A percentile compares a stretch with the other conserved stretches of the same genome.
Conservation (phyloP, 495 filamentous ascomycete genomes). For the Astrothelium macrocarpum region DNA sequence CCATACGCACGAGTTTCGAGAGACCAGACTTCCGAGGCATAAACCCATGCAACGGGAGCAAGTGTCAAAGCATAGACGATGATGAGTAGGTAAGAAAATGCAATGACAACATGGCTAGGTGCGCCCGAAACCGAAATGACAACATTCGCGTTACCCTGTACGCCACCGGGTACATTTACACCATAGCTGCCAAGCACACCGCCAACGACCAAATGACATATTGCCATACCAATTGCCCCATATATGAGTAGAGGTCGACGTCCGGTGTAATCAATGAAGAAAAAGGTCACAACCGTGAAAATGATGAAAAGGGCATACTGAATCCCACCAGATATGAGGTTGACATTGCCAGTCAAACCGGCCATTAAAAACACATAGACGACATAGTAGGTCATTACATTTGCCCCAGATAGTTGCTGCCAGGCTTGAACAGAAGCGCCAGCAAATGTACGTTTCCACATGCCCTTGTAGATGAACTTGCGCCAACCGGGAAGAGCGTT, state of each 20-base stretch:
- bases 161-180: conserved; percentile 41
- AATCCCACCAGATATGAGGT: conserved; percentile 57
- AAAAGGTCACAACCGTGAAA: conserved; percentile 56
- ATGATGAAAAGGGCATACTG: conserved; percentile 71
- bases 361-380: conserved; percentile 67
- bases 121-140: conserved; percentile 50
- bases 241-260: conserved; percentile 59
- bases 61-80: conserved; percentile 65
- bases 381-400: conserved; percentile 53
- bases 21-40: conserved; percentile 67
- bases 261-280: conserved; percentile 66
- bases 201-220: conserved; percentile 60
- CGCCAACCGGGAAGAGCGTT: conserved; percentile 46
- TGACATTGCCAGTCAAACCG: conserved; percentile 51
- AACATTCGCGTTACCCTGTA: conserved; percentile 58
- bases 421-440: conserved; percentile 60
- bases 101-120: conserved; percentile 62
- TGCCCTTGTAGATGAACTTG: conserved; percentile 51
- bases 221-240: conserved; percentile 59
- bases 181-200: conserved; percentile 46
- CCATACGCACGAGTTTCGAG: conserved; percentile 64
- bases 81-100: conserved; percentile 69
- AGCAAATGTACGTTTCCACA: conserved; percentile 64
- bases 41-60: conserved; percentile 64
- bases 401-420: conserved; percentile 62